Conservation (phyloP, 2,329 filamentous ascomycete genomes). For the Cadophora gregata region DNA sequence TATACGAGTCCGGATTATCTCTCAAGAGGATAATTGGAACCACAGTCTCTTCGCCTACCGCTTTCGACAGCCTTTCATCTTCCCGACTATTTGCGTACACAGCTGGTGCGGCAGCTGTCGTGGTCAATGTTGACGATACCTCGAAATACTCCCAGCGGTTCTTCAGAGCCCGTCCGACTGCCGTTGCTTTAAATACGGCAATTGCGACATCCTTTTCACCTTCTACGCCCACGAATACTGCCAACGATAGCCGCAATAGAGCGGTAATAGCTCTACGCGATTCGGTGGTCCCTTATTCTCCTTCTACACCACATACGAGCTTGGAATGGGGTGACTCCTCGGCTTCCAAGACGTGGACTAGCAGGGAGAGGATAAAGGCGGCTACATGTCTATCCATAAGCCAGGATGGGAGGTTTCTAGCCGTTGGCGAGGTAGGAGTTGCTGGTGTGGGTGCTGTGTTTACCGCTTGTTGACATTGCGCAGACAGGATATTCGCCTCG, state of each 20-base stretch:
- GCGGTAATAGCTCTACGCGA: slow-evolving; percentile 57
- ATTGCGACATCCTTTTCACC: slow-evolving; percentile 61
- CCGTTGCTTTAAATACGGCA: slow-evolving; percentile 65
- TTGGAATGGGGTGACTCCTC: slow-evolving; percentile 67
- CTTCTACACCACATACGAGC: slow-evolving; percentile 44
- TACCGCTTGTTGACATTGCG: slow-evolving; percentile 42
- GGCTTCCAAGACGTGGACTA: slow-evolving; percentile 78
- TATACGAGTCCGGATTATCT: slow-evolving; percentile 66
- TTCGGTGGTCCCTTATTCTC: slow-evolving; percentile 46
- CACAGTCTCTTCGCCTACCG: slow-evolving; percentile 82
- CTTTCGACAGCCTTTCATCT: slow-evolving; percentile 80
- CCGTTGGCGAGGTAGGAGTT: slow-evolving; percentile 77
- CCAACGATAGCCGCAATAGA: slow-evolving; percentile 68
- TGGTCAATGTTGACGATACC: slow-evolving; percentile 78
- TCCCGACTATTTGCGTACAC: slow-evolving; percentile 82
- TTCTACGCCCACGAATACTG: slow-evolving; percentile 60
- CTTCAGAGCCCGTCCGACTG: slow-evolving; percentile 83
- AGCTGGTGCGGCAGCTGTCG: slow-evolving; percentile 90
- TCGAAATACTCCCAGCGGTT: slow-evolving; percentile 77
- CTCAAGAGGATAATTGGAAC: slow-evolving; percentile 89
- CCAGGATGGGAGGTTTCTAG: slow-evolving; percentile 83
- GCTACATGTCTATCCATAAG: slow-evolving; percentile 91
- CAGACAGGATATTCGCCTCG: slow-evolving; percentile 89
- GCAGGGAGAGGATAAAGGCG: slow-evolving; percentile 90
- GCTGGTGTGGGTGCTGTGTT: background rate